A percentile compares a stretch with the other conserved stretches of the same genome.
These are phyloP conservation scores for Aquilaria malaccensis DNA, from an alignment of 345 rosid genomes.

Conservation along the genomic window DNA sequence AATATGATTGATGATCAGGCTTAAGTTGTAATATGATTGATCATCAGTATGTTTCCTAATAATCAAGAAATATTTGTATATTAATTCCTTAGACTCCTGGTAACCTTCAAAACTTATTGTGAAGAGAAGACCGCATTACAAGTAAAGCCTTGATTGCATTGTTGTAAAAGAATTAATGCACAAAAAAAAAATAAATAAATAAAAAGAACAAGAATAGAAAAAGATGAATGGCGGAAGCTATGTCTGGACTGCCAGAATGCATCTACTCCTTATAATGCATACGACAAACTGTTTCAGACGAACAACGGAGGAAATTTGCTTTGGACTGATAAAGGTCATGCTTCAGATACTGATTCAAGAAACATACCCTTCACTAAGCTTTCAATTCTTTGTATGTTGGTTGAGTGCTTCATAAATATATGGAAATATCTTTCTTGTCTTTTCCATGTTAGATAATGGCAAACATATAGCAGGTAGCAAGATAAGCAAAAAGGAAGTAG, in stretches of 20 bases:
- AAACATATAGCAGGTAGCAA: constrained; percentile 25
- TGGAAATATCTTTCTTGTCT: constrained; percentile 7
- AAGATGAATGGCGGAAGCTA: constrained; percentile 29
- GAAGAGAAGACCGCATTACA: constrained; percentile 1
- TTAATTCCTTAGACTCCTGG: background rate
- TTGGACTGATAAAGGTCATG: constrained; percentile 8
- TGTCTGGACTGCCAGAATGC: constrained; percentile 44
- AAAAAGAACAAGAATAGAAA: too few relatives aligned
- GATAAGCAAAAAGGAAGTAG: constrained; percentile 30
- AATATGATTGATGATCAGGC: too few relatives aligned
- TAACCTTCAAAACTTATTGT: background rate
- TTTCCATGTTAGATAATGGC: constrained; percentile 24
- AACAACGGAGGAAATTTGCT: background rate
- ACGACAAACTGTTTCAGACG: constrained; percentile 8
- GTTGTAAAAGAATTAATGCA: constrained; percentile 22
- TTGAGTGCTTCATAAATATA: constrained; percentile 9
- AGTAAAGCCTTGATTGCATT: constrained; percentile 11
- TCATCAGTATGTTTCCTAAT: too few relatives aligned
- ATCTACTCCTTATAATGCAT: constrained; percentile 47
- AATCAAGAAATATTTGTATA: too few relatives aligned
- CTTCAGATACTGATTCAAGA: background rate
- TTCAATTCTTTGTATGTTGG: background rate
- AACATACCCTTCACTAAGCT: background rate
- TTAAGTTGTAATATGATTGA: too few relatives aligned
- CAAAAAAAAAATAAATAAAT: constrained; percentile 19